Base-by-base conservation (phyloP, 257 asterid genomes). In the Solanum chiquidenum region DNA sequence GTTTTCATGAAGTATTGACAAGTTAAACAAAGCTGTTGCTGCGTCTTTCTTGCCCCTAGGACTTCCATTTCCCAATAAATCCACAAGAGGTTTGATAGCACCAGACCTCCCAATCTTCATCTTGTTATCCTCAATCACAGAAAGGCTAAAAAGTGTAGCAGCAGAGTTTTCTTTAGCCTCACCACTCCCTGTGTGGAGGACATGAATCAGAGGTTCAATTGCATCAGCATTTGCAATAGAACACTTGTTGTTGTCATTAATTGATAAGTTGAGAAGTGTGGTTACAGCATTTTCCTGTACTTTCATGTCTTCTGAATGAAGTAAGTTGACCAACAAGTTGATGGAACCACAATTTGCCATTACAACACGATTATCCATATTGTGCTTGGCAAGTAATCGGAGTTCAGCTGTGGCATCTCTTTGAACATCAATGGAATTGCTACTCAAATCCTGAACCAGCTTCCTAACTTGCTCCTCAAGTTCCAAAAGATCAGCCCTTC, bases 121-220 rank as follows among this genome's bases (percentile, higher is more conserved):
- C 85, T 89, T 89, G 91, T 77, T 91, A 40, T 89, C 93, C 90
- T 89, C 93, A 14, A 89, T 87, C 29, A 88, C 90, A 34, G 93
- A 91, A 35, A 91, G 90, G 85, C 93, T 91, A 85, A 91, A 91
- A 79, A 91, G 91, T 37, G 93, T 91, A 83, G 93, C 90, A 35
- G 90, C 91, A 11, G 93, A 87, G 87, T 91, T 91, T 80, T 84
- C 93, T 83, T 86, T 91, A 34, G 91, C 93, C 83, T 91, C 91
- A 25, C 89, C 85, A 34, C 85, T 89, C 72, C 93, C 93, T 0
- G 90, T 88, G 86, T 88, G 40, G 44, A 89, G 91, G 79, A 91
- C 91, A 86, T 89, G 86, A 89, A 89, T 91, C 86, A 91, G 77
- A 35, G 90, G 91, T 64, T 91, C 93, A 77, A 91, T 89, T 46